Evolutionary conservation across 192 early-diverging fungal species (phyloP).

Genomic region (Cladochytrium replicatum): DNA sequence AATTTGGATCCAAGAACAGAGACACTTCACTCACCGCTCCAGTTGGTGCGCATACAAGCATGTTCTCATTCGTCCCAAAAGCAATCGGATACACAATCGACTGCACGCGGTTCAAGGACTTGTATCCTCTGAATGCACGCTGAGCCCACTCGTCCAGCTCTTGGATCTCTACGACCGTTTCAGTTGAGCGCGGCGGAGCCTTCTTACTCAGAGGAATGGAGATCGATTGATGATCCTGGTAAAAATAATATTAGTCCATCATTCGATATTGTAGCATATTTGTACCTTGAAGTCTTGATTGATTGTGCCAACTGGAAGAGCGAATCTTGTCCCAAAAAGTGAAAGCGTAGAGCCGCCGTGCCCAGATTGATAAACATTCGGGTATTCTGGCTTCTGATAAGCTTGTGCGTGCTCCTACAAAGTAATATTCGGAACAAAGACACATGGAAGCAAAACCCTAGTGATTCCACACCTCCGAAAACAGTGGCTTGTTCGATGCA

Average conservation of each 20-base stretch:
- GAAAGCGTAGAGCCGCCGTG: conserved; percentile 61
- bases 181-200: conserved; percentile 52
- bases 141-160: conserved; percentile 66
- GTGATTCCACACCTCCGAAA: conserved; percentile 27
- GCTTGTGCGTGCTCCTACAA: neutral
- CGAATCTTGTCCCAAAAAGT: conserved; percentile 65
- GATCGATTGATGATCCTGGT: conserved; percentile 82
- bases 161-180: conserved; percentile 54
- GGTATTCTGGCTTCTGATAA: conserved; percentile 35
- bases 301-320: conserved; percentile 65
- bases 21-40: conserved; percentile 61
- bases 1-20: neutral
- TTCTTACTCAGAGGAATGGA: conserved; percentile 68
- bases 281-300: conserved; percentile 55
- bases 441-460: neutral
- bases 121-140: conserved; percentile 71
- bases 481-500: conserved; percentile 26
- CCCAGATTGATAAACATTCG: conserved; percentile 73
- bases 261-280: neutral
- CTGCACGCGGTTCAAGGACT: conserved; percentile 87
- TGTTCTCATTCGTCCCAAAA: conserved; percentile 93
- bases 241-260: neutral
- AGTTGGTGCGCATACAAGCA: conserved; percentile 96
- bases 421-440: neutral
- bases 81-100: conserved; percentile 90